A percentile compares a stretch with the other conserved stretches of the same genome.
phyloP scores from a whole-genome alignment of 148 eudicot genomes.

The Polygonum aviculare region DNA sequence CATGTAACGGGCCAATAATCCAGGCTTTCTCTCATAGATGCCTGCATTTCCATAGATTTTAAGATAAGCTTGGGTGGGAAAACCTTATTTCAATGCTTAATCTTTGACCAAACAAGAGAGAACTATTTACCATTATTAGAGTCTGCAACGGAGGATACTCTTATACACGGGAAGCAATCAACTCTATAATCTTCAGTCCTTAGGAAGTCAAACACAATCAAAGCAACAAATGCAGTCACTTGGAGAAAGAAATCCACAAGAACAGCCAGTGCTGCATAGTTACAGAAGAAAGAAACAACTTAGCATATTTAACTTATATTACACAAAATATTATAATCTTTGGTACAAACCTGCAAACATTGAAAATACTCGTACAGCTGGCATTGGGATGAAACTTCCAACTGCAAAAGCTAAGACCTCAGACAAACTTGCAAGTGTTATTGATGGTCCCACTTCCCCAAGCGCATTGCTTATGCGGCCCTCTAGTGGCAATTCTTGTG shows the following conservation, averaged over 20 bases:
- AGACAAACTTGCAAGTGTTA: constrained; percentile 87
- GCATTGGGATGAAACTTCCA: constrained; percentile 96
- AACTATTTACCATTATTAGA: constrained; percentile 46
- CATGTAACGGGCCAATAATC: constrained; percentile 84
- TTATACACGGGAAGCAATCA: constrained; percentile 92
- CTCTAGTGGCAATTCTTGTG: constrained; percentile 69
- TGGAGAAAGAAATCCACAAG: constrained; percentile 93
- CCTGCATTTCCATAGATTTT: constrained; percentile 30
- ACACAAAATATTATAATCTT: neutral
- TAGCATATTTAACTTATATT: constrained; percentile 5
- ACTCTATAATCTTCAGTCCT: constrained; percentile 85
- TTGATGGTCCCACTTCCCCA: constrained; percentile 98
- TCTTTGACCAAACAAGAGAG: neutral
- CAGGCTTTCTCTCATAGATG: constrained; percentile 45
- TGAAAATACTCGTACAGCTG: constrained; percentile 98
- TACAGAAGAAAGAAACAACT: constrained; percentile 15
- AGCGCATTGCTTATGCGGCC: constrained; percentile 90
- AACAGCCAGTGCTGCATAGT: constrained; percentile 78
- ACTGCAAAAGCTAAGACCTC: constrained; percentile 99
- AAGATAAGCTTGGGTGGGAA: neutral
- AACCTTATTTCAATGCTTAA: neutral
- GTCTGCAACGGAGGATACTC: constrained; percentile 38
- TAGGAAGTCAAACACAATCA: constrained; percentile 79
- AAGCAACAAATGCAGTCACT: constrained; percentile 97
- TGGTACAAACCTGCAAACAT: constrained; percentile 81